Evolutionary conservation across 164 flowering plant genomes (phyloP).

Genomic region (Aristolochia contorta): DNA sequence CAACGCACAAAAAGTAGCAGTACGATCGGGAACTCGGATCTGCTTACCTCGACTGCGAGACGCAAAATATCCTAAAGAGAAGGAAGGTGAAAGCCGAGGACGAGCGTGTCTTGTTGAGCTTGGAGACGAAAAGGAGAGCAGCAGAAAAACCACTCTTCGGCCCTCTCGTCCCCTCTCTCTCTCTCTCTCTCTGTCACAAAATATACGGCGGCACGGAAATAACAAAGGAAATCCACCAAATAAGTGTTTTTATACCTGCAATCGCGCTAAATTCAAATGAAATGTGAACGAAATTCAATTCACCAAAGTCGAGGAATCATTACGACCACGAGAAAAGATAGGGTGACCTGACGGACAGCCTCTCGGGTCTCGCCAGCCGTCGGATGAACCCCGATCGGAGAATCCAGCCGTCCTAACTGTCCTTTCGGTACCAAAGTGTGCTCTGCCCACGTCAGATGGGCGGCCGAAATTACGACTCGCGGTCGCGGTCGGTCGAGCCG

Average conservation of each 20-base stretch:
- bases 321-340: background rate
- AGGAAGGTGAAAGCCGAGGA: background rate
- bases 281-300: conserved; percentile 1
- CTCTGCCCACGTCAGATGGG: conserved; percentile 1
- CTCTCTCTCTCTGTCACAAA: background rate
- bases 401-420: background rate
- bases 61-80: background rate
- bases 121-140: no score
- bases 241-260: background rate
- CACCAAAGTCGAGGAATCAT: background rate
- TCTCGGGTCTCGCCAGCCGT: no score
- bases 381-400: no score
- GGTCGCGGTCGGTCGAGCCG: no score
- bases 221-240: no score
- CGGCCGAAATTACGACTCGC: background rate
- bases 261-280: background rate
- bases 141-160: no score
- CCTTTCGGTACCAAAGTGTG: background rate
- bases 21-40: background rate
- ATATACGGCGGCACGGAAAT: no score
- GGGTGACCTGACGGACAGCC: no score
- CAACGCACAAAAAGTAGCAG: no score
- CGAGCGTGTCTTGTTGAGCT: no score
- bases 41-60: background rate
- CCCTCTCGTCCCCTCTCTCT: no score